Base-by-base conservation (phyloP, 352 stramenopile species). In the Pythium myriotylum region DNA sequence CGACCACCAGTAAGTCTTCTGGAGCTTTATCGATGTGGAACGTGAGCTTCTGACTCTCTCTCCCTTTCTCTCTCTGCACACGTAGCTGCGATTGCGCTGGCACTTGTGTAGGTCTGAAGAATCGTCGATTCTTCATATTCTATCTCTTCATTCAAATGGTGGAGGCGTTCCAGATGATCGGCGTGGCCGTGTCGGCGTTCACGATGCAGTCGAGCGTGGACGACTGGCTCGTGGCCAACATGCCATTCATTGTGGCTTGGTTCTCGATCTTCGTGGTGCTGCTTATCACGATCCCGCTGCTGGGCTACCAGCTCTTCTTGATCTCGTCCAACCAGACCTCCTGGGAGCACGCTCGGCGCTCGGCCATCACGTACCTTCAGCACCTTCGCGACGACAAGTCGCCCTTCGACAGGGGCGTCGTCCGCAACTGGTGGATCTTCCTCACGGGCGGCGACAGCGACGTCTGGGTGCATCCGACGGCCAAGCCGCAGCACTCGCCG, bases 21-120 rank as follows among this genome's bases (percentile, higher is more conserved):
- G n/a, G n/a, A n/a, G n/a, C n/a, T n/a, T n/a, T n/a, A n/a, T n/a
- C n/a, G n/a, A n/a, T n/a, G n/a, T n/a, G n/a, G n/a, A n/a, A n/a
- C n/a, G n/a, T n/a, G n/a, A n/a, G n/a, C n/a, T n/a, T n/a, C n/a
- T n/a, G n/a, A n/a, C n/a, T n/a, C n/a, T 7, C 48, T 7, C 8
- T 54, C 23, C n/a, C n/a, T n/a, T n/a, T n/a, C n/a, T n/a, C 3
- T 35, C 29, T 35, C 29, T 35, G 29, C 68, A 6, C 54, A n/a
- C n/a, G n/a, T n/a, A 92, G 84, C 60, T 93, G 84, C 32, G 84
- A 91, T 54, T 93, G 84, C 40, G 84, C 85, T 1, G 84, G 84
- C 48, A 88, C 80, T 27, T 93, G 84, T 50, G 73, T 93, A 12
- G 84, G 84, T 23, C 70, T 88, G 43, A 70, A 73, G 59, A 93